Evolutionary conservation across 345 rosid genomes (phyloP).

Genomic region (Populus ilicifolia): DNA sequence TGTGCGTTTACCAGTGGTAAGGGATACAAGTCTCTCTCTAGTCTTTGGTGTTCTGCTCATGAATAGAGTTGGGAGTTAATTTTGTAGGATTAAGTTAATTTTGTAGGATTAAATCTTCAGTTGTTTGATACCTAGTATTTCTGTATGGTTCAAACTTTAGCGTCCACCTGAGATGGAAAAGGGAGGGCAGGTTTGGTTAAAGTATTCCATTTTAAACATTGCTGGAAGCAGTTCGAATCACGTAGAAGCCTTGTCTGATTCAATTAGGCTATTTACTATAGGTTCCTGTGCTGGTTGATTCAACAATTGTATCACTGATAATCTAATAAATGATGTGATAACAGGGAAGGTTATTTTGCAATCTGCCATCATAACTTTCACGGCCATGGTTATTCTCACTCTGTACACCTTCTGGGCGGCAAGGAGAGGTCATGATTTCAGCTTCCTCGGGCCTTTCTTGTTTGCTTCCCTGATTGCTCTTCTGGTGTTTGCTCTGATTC

Average conservation of each 20-base stretch:
- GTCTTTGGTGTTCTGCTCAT: background rate
- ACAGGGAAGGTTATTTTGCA: conserved; percentile 70
- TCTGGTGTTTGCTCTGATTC: conserved; percentile 60
- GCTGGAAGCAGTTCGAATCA: background rate
- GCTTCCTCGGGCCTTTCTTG: conserved; percentile 78
- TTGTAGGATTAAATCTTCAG: background rate
- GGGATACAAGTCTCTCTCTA: background rate
- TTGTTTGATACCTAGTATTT: background rate
- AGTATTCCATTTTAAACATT: background rate
- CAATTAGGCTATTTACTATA: background rate
- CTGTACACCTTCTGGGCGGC: conserved; percentile 88
- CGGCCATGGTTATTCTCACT: conserved; percentile 55
- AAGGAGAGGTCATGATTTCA: conserved; percentile 72
- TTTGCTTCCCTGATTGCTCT: conserved; percentile 52
- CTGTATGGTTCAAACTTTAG: background rate
- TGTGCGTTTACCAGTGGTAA: conserved; percentile 8
- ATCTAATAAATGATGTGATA: background rate
- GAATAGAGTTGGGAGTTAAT: background rate
- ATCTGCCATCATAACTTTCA: conserved; percentile 52
- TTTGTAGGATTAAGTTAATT: background rate
- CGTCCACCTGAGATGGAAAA: background rate
- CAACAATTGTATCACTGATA: background rate
- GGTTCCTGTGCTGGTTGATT: background rate
- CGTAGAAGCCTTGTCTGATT: background rate
- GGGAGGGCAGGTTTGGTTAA: background rate